Base-by-base conservation (phyloP, 441 rosid species). In the Kokia cookei region DNA sequence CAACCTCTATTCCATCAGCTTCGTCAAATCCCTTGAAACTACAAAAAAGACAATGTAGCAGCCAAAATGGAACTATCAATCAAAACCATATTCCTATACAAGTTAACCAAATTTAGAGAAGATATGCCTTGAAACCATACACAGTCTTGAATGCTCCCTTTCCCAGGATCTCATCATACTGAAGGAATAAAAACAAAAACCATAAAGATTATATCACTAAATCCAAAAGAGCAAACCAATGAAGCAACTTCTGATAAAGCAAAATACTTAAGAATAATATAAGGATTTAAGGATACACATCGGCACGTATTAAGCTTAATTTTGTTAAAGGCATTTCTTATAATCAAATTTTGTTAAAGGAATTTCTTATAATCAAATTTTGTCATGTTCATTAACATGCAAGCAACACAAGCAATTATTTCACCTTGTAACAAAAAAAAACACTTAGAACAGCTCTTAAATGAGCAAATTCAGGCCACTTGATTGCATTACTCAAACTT, bases 91-190 rank as follows among this genome's bases (percentile, higher is more conserved):
- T 50, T 6, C 26, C 26, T 68, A 50, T 29, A 26, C 29, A 67
- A 68, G 59, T 50, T 50, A 29, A 22, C 43, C 19, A 57, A 74
- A 69, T 74, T 1, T 24, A 51, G 55, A 73, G 66, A 79, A 65
- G 57, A 64, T 27, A 67, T 64, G 80, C 68, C 55, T 17, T 12
- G 63, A 76, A 85, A 80, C 22, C 91, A 90, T 90, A 90, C 88
- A 92, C 97, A 79, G 91, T 92, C 92, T 92, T 92, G 94, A 87
- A 92, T 60, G 97, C 97, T 75, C 97, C 97, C 84, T 74, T 87
- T 67, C 97, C 97, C 83, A 92, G 76, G 57, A 92, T 74, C 64
- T 92, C 96, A 79, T 84, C 90, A 77, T 81, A 86, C 94, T 90
- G 88, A 65, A 80, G 78, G 42, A 81, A 69, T n/a, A 63, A 74